Base-by-base conservation (phyloP, 1,284 basidiomycete species). In the Gymnopus androsaceus region DNA sequence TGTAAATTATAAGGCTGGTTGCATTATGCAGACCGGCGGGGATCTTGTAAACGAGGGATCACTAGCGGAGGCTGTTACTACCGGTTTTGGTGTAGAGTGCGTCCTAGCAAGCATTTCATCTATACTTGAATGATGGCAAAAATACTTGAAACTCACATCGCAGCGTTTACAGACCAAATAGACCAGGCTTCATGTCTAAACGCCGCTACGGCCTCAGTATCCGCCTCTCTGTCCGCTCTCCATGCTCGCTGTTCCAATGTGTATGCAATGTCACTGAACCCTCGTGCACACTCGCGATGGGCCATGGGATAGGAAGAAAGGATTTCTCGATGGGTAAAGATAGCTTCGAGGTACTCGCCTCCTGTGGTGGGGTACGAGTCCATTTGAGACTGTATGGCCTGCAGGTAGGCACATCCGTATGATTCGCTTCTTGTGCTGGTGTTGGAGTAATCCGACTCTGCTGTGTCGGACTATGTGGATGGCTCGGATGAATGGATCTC, bases 261-360 rank as follows among this genome's bases (percentile, higher is more conserved):
- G 57, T 72, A 75, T 11, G 88, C 88, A 57, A 90, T 72, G 66
- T 84, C 84, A 69, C 72, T 80, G 69, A 87, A 82, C 23, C 74
- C 84, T 54, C 75, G 70, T 45, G 84, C 80, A 71, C 88, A 90
- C 27, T 78, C 76, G 56, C 62, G 69, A 71, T 90, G 87, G 7
- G 73, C 83, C 49, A 72, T 71, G 27, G 87, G 88, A 64, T 74
- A 83, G 8, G 83, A 79, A 59, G 70, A 72, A 59, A 85, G 75
- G 37, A 85, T 79, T 66, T 85, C 82, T 65, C 88, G 85, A 71
- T 90, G 88, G 2, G 82, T 83, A 70, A 88, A 87, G 61, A 90
- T 84, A 50, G 80, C 75, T 64, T 90, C 88, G 69, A 90, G 79
- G 66, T 88, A 90, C 58, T 80, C 86, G 62, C 86, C 87, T 71